Percentiles rank a stretch among this genome's conserved stretches.
These are phyloP conservation scores for Aspergillus flavus DNA, from an alignment of 2,329 filamentous ascomycete species.

Conservation along the genomic window DNA sequence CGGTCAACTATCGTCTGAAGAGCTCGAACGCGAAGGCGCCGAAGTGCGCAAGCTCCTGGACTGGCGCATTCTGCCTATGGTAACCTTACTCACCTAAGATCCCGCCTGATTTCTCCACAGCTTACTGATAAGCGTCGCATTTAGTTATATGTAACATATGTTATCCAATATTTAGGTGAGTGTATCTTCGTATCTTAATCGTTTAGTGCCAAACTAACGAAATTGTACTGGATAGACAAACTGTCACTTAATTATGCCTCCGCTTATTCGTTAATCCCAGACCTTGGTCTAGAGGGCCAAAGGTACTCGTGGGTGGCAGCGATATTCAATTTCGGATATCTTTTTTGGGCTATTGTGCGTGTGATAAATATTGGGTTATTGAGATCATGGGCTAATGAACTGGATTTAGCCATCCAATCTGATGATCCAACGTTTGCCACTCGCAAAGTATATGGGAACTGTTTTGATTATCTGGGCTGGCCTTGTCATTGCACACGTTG, in stretches of 20 bases:
- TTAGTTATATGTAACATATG: slow-evolving; percentile 43
- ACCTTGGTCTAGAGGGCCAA: slow-evolving; percentile 45
- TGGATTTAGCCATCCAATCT: slow-evolving; percentile 39
- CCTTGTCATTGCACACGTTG: slow-evolving; percentile 43
- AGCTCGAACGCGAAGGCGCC: slow-evolving; percentile 47
- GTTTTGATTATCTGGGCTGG: slow-evolving; percentile 48
- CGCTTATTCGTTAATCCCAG: slow-evolving; percentile 46
- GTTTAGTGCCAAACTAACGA: neutral
- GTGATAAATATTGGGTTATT: neutral
- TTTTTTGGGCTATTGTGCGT: slow-evolving; percentile 24
- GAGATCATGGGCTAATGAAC: slow-evolving; percentile 26
- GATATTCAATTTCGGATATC: slow-evolving; percentile 49
- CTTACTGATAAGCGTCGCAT: slow-evolving; percentile 22
- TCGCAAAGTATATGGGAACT: slow-evolving; percentile 45
- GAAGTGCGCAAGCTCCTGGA: slow-evolving; percentile 49
- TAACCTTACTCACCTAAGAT: slow-evolving; percentile 18
- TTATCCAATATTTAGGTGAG: slow-evolving; percentile 49
- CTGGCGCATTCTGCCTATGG: slow-evolving; percentile 52
- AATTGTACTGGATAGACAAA: slow-evolving; percentile 24
- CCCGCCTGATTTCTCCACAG: neutral
- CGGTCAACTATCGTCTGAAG: slow-evolving; percentile 46
- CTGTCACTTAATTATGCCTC: slow-evolving; percentile 39
- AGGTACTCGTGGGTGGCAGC: slow-evolving; percentile 51
- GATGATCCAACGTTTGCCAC: slow-evolving; percentile 45
- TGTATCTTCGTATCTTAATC: neutral